Evolutionary conservation across 2,329 filamentous ascomycete genomes (phyloP), one percentile per base, ranked within the genome.

Genomic region (Falciphora oryzae): DNA sequence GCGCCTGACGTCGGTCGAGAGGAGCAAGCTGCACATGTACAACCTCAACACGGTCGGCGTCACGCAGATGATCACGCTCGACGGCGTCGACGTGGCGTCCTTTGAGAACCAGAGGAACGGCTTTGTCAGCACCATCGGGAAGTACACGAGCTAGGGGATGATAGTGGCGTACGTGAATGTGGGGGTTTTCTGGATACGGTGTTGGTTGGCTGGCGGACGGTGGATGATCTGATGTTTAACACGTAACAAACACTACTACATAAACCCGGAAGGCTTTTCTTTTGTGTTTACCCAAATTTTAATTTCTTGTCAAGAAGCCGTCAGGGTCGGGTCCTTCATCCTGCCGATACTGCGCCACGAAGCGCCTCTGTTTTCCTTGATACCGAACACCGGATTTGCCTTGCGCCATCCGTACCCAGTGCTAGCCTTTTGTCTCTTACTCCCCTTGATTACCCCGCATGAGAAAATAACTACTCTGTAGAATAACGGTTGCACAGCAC

Each of bases 1-100:
- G 2, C 71, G 75, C 31, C 78, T 77, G 59, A 71, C 76, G 57
- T 77, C 74, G 35, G 66, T 79, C n/a, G 75, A 78, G 68, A 68
- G 66, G 13, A 74, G 70, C 59, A 71, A 73, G 63, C 68, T 79
- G 58, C 73, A 76, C 65, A 72, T 82, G 65, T 80, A 80, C 67
- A 78, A 79, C 64, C 74, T 82, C 62, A 81, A 80, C 71, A 82
- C 79, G 1, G 77, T 82, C 57, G 80, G 79, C 13, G 44, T 69
- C 0, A 65, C 67, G 4, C 66, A 65, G 63, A 68, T 69, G 69
- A 65, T 70, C 28, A 63, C 67, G 2, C 65, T 65, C 1, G 61
- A 69, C n/a, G 65, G 63, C 6, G 5, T 57, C 1, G 68, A 70
- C 13, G 68, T 70, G 53, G 68, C 68, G 11, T 22, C 65, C 6